Conservation (phyloP, 1,284 basidiomycete species). For the Trametes versicolor region DNA sequence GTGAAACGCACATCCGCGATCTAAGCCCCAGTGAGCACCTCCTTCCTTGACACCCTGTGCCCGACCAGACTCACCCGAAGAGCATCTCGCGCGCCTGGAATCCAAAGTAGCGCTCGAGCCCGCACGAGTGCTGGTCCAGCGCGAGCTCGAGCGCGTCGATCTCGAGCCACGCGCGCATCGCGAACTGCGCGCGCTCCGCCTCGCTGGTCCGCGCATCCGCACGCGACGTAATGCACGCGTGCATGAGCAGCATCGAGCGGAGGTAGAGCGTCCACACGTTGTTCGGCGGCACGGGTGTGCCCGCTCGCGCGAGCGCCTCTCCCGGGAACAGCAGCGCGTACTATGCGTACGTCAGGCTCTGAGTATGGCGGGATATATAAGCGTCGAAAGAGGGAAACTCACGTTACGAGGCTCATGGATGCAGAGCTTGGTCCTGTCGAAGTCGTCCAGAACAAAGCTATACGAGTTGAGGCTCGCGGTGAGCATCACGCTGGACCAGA, state of each 20-base stretch:
- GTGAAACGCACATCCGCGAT: constrained; percentile 73
- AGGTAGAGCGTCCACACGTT: constrained; percentile 78
- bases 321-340: constrained; percentile 76
- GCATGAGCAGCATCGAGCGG: constrained; percentile 77
- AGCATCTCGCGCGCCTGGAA: constrained; percentile 77
- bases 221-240: constrained; percentile 70
- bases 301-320: constrained; percentile 55
- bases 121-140: constrained; percentile 71
- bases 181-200: constrained; percentile 66
- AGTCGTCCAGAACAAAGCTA: constrained; percentile 54
- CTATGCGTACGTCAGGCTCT: constrained; percentile 46
- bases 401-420: constrained; percentile 75
- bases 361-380: neutral
- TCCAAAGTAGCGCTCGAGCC: constrained; percentile 69
- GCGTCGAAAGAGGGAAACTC: constrained; percentile 15
- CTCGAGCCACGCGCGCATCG: constrained; percentile 75
- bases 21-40: constrained; percentile 46
- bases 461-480: constrained; percentile 72
- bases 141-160: constrained; percentile 71
- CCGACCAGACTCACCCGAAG: constrained; percentile 74
- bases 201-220: constrained; percentile 52
- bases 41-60: constrained; percentile 47
- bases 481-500: constrained; percentile 74
- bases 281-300: constrained; percentile 46
- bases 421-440: constrained; percentile 53